Percentiles rank a stretch among this genome's conserved stretches.
These are phyloP conservation scores for Ceratocystis cubensis DNA, from an alignment of 2,329 filamentous ascomycete species.

Conservation along the genomic window DNA sequence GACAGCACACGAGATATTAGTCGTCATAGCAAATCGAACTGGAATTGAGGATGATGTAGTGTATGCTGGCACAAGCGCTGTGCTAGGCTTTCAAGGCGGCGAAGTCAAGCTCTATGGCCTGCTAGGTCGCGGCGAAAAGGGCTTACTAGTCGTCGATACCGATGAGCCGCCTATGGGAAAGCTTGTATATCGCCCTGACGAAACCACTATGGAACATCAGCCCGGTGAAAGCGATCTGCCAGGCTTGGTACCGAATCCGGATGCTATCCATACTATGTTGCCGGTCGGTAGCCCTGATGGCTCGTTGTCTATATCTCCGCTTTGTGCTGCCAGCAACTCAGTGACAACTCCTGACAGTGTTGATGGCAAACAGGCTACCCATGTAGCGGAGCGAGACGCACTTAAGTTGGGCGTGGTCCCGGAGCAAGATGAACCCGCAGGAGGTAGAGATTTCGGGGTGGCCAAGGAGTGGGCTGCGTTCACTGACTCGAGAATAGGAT, in stretches of 20 bases:
- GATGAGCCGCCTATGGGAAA: slow-evolving; percentile 34
- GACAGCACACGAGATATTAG: slow-evolving; percentile 45
- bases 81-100: slow-evolving; percentile 52
- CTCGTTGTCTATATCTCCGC: neutral
- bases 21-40: slow-evolving; percentile 59
- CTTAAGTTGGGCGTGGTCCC: slow-evolving; percentile 18
- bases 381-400: neutral
- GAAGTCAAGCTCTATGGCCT: slow-evolving; percentile 57
- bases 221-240: slow-evolving; percentile 3
- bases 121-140: slow-evolving; percentile 57
- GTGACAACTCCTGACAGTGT: neutral
- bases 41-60: slow-evolving; percentile 53
- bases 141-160: slow-evolving; percentile 56
- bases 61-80: slow-evolving; percentile 63
- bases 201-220: neutral
- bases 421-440: slow-evolving; percentile 17
- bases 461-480: slow-evolving; percentile 14
- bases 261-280: slow-evolving; percentile 8
- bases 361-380: neutral
- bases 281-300: neutral
- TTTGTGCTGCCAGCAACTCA: neutral
- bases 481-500: neutral
- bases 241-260: slow-evolving; percentile 17
- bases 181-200: slow-evolving; percentile 27
- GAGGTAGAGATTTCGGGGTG: slow-evolving; percentile 11